Conservation (phyloP, 2,329 filamentous ascomycete species). For the Thermoascus crustaceus region DNA sequence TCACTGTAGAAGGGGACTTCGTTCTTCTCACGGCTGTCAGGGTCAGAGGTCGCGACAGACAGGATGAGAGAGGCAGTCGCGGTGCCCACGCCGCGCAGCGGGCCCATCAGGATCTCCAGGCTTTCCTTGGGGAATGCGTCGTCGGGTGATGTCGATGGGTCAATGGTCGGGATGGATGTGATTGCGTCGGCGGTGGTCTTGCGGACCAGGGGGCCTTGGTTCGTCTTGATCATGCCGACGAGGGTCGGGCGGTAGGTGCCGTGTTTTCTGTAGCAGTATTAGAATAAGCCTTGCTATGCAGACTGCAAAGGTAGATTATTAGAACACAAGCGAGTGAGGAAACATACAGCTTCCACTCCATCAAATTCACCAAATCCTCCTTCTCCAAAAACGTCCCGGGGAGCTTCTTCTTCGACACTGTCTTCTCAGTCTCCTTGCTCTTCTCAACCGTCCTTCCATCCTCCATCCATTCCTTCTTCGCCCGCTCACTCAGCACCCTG, state of each 20-base stretch:
- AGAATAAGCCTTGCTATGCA: not conserved
- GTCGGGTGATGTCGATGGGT: conserved; percentile 5
- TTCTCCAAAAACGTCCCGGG: conserved; percentile 18
- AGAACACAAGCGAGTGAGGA: not conserved
- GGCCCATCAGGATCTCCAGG: conserved; percentile 25
- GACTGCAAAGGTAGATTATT: conserved; percentile 10
- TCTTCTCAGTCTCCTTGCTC: not conserved
- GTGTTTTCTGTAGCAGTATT: conserved; percentile 25
- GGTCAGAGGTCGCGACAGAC: conserved; percentile 19
- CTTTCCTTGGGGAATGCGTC: conserved; percentile 22
- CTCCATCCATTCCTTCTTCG: conserved; percentile 7
- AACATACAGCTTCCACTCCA: conserved; percentile 40
- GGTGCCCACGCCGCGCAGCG: conserved; percentile 33
- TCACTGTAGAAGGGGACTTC: conserved; percentile 37
- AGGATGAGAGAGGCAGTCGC: conserved; percentile 38
- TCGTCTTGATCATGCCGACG: conserved; percentile 32
- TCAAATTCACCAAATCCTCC: conserved; percentile 28
- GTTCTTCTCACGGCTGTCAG: conserved; percentile 1
- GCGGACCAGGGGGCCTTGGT: conserved; percentile 17
- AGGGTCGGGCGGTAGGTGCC: conserved; percentile 33
- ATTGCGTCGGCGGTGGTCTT: conserved; percentile 22
- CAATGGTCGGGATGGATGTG: conserved; percentile 11
- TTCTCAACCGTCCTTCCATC: conserved; percentile 6
- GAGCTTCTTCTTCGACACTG: conserved; percentile 8
- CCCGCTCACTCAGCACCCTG: conserved; percentile 12